These are phyloP conservation scores for Fusarium nanum DNA, from an alignment of 2,329 filamentous ascomycete species.

Conservation along the genomic window DNA sequence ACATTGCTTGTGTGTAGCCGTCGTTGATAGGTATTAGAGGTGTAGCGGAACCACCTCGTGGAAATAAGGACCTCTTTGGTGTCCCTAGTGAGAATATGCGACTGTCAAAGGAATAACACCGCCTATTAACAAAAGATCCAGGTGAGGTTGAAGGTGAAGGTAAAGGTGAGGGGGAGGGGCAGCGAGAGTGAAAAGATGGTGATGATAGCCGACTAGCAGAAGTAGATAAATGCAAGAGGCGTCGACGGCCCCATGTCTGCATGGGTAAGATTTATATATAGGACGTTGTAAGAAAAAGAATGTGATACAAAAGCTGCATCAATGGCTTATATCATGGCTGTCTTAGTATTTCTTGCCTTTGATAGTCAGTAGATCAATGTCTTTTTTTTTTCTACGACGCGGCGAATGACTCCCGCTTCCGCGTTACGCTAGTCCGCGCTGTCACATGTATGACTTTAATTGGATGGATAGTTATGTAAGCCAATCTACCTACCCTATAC, in stretches of 20 bases:
- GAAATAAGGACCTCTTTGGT: not conserved
- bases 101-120: not conserved
- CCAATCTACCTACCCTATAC: constrained; percentile 10
- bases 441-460: constrained; percentile 27
- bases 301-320: constrained; percentile 11
- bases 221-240: constrained; percentile 34
- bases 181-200: not conserved
- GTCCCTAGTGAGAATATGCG: not conserved
- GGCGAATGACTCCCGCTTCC: constrained; percentile 34
- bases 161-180: not conserved
- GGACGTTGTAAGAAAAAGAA: not conserved
- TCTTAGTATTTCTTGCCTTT: not conserved
- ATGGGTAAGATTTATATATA: constrained; percentile 33
- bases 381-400: constrained; percentile 36
- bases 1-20: constrained; percentile 64
- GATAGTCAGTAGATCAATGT: not conserved
- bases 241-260: constrained; percentile 47
- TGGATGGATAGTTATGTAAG: constrained; percentile 1
- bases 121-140: constrained; percentile 11
- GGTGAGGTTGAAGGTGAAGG: not conserved
- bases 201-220: constrained; percentile 19
- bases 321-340: constrained; percentile 12
- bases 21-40: too few species aligned
- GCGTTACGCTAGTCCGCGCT: constrained; percentile 31
- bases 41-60: not conserved